Evolutionary conservation across 2,329 filamentous ascomycete species (phyloP), one percentile per base, ranked within the genome.

Genomic region (Magnaporthales sp.): DNA sequence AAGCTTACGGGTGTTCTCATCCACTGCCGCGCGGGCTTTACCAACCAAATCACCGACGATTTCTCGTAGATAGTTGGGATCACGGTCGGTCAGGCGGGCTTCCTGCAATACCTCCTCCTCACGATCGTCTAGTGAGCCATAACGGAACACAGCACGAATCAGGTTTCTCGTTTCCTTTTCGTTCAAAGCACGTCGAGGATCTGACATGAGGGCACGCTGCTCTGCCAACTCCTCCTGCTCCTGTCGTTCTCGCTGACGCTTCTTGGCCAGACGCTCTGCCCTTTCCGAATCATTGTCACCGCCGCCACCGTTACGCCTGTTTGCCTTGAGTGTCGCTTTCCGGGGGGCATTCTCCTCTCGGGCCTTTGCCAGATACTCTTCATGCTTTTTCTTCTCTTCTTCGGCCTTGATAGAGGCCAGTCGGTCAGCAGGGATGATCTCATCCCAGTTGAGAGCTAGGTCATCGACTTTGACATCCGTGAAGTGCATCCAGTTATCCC

Each of bases 401-500:
- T 96, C 92, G 0, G 88, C 89, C 76, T 96, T 97, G 78, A 98
- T 91, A 68, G 89, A 89, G 19, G 93, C 93, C 22, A 99, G 85
- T 73, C 97, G 89, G 8, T 97, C 93, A 68, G 93, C 93, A 0
- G 95, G 96, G 71, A 99, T 98, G 72, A 99, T 99, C 71, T 98
- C 91, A 73, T 99, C 95, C 95, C 95, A 99, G 71, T 96, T 93
- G 29, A 98, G 88, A 70, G 81, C 80, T 63, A 87, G 80, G 64
- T 88, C 85, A 68, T 98, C 91, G 27, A 98, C 91, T 79, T 98
- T 98, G 77, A 98, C 94, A 77, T 99, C 95, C 1, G 95, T 97
- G 74, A 97, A 96, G 74, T 98, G 93, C 80, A 99, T 89, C 77
- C 98, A 99, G 69, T 97, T 96, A 75, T 97, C 94, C 80, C 95